A percentile compares a stretch with the other conserved stretches of the same genome.
Evolutionary conservation across 148 eudicot genomes (phyloP).

Genomic region (Salicornia ramosissima): DNA sequence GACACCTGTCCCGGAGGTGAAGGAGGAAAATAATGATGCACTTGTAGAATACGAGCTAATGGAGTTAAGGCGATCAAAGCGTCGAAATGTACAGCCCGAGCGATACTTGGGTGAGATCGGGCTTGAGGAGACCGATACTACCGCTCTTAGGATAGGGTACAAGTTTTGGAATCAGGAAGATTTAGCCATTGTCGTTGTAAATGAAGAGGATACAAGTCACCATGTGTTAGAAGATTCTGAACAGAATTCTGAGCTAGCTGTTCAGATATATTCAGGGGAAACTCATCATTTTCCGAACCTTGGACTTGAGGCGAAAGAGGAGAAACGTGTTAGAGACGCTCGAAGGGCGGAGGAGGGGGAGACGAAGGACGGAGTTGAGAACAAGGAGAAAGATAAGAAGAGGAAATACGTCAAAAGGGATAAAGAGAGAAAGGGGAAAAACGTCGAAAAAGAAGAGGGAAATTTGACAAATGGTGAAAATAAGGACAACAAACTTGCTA

Average conservation of each 20-base stretch:
- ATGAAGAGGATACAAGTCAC: slow-evolving; percentile 46
- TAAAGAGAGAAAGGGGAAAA: slow-evolving; percentile 8
- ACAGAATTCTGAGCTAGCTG: slow-evolving; percentile 17
- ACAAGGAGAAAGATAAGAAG: slow-evolving; percentile 13
- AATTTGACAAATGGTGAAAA: background rate
- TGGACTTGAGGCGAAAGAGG: slow-evolving; percentile 27
- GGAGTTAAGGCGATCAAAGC: slow-evolving; percentile 74
- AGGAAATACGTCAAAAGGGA: background rate
- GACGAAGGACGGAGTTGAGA: slow-evolving; percentile 7
- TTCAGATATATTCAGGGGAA: slow-evolving; percentile 26
- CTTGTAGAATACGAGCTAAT: slow-evolving; percentile 27
- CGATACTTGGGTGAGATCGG: slow-evolving; percentile 75
- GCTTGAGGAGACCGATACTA: slow-evolving; percentile 45
- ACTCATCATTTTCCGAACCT: slow-evolving; percentile 15
- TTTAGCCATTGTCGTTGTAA: slow-evolving; percentile 52
- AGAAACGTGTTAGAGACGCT: slow-evolving; percentile 11
- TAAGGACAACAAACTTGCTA: slow-evolving; percentile 31
- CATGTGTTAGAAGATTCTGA: slow-evolving; percentile 21
- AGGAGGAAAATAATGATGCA: slow-evolving; percentile 23
- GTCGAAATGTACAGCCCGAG: slow-evolving; percentile 67
- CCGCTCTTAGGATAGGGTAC: slow-evolving; percentile 47
- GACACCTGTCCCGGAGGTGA: slow-evolving; percentile 19
- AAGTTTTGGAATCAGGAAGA: slow-evolving; percentile 55
- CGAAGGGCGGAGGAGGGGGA: slow-evolving; percentile 12
- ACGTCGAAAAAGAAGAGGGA: slow-evolving; percentile 4